Base-by-base conservation (phyloP, 768 basidiomycete genomes). In the Boletus speciosus region DNA sequence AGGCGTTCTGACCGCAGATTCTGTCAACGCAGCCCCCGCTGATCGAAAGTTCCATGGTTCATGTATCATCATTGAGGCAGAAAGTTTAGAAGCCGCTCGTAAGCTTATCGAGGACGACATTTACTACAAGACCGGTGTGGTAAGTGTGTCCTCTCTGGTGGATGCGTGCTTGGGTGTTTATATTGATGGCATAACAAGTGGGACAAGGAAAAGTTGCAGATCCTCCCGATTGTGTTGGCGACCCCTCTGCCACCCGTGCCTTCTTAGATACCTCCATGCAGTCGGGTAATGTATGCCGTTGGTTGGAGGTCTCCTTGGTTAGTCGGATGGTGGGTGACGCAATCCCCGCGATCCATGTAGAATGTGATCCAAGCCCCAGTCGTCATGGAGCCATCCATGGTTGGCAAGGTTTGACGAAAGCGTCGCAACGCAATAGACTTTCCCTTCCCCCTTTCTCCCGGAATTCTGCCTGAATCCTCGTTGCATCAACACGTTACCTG, bases 21-120 rank as follows among this genome's bases (percentile, higher is more conserved):
- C 82, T 9, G 68, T 78, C 50, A 67, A 69, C 31, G 72, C 74
- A n/a, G 75, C 76, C 3, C 73, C 69, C 23, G 73, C 75, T 15
- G 72, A 78, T 43, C 78, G 78, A 66, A 85, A 80, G 69, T 74
- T 87, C 74, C 68, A 81, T 44, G 84, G 83, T 19, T 84, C 82
- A 0, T 71, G 77, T 57, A 67, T 84, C 50, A 73, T 86, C 47
- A 72, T 74, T 44, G 76, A 84, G 64, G 82, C 81, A 7, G 77
- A 77, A 52, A 77, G 67, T 49, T 66, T 84, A 29, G 83, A 82
- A 19, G 74, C 76, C 62, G 63, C 48, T 36, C 67, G 55, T 11
- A 54, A 59, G 38, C 27, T 71, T 34, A 43, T 70, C 6, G 61
- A 71, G 50, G 19, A 21, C 1, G 69, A 69, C 29, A 6, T 63